phyloP scores from a whole-genome alignment of 1,284 basidiomycete genomes.

The Pseudomicrostroma phylloplanum region DNA sequence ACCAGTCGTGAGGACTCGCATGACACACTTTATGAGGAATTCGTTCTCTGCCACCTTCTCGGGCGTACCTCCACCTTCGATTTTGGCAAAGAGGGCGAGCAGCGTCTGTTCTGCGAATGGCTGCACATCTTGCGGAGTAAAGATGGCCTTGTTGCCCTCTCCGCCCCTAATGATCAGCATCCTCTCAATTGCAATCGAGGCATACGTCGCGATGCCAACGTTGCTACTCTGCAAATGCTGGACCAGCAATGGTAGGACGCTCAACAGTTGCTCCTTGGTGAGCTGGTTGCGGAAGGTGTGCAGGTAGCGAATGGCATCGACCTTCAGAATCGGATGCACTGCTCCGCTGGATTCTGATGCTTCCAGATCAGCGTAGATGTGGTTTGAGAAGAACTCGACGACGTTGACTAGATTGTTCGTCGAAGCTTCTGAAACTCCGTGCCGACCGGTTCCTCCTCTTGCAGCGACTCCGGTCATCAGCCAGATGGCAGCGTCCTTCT shows the following conservation, averaged over 20 bases:
- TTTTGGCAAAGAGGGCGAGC: slow-evolving; percentile 70
- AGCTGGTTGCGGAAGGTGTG: slow-evolving; percentile 89
- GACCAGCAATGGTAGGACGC: slow-evolving; percentile 81
- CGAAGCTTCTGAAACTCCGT: slow-evolving; percentile 69
- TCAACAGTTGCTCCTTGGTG: slow-evolving; percentile 85
- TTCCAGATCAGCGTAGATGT: slow-evolving; percentile 83
- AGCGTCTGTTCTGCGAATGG: slow-evolving; percentile 73
- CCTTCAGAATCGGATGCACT: slow-evolving; percentile 83
- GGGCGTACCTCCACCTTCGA: slow-evolving; percentile 73
- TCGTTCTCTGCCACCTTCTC: slow-evolving; percentile 97
- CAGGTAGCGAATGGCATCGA: slow-evolving; percentile 71
- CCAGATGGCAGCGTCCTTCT: slow-evolving; percentile 94
- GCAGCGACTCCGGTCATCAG: slow-evolving; percentile 50
- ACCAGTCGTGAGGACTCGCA: slow-evolving; percentile 87
- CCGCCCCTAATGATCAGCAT: slow-evolving; percentile 62
- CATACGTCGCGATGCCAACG: slow-evolving; percentile 54
- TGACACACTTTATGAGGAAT: slow-evolving; percentile 95
- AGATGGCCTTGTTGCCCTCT: slow-evolving; percentile 58
- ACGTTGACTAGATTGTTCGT: slow-evolving; percentile 88
- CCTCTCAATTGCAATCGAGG: slow-evolving; percentile 53
- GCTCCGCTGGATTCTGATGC: slow-evolving; percentile 56
- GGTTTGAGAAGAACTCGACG: slow-evolving; percentile 87
- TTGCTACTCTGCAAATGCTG: slow-evolving; percentile 62
- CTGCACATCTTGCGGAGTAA: slow-evolving; percentile 76
- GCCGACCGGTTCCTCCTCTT: slow-evolving; percentile 12